Conservation (phyloP, 1,284 basidiomycete genomes). For the Trametes hirsuta region DNA sequence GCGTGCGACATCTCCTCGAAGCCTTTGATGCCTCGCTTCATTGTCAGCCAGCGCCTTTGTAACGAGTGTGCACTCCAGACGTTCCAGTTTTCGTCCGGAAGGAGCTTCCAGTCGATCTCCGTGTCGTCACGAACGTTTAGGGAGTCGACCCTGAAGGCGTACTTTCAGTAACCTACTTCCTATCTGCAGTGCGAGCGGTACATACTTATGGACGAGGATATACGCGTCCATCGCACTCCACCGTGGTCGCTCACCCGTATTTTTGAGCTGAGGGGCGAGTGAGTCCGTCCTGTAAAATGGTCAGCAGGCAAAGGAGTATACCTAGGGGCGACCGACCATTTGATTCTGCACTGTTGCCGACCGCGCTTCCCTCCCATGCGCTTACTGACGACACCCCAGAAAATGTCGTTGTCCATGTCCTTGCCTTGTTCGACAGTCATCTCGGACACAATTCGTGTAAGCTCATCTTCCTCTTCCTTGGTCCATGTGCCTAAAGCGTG, state of each 20-base stretch:
- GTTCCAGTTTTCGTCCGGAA: conserved; percentile 76
- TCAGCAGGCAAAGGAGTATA: neutral
- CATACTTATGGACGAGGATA: conserved; percentile 80
- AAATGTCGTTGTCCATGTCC: conserved; percentile 74
- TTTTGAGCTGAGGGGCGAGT: conserved; percentile 71
- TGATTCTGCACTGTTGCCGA: conserved; percentile 82
- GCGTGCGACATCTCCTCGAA: conserved; percentile 77
- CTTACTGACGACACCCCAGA: conserved; percentile 77
- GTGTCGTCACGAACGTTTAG: conserved; percentile 75
- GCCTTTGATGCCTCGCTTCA: conserved; percentile 76
- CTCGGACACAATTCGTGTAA: conserved; percentile 72
- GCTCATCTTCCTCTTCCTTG: conserved; percentile 70
- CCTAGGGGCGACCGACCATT: conserved; percentile 56
- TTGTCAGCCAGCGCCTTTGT: conserved; percentile 75
- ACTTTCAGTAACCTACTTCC: neutral
- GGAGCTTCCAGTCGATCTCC: conserved; percentile 83
- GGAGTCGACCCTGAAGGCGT: conserved; percentile 60
- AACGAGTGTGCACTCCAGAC: conserved; percentile 79
- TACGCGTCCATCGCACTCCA: conserved; percentile 78
- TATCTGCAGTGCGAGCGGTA: conserved; percentile 6
- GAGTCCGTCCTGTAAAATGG: conserved; percentile 63
- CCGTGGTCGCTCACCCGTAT: conserved; percentile 65
- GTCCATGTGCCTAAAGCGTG: conserved; percentile 60
- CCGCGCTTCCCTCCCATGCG: conserved; percentile 75
- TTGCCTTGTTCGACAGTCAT: conserved; percentile 71